These are phyloP conservation scores for Mycena latifolia DNA, from an alignment of 768 basidiomycete species.

Conservation along the genomic window DNA sequence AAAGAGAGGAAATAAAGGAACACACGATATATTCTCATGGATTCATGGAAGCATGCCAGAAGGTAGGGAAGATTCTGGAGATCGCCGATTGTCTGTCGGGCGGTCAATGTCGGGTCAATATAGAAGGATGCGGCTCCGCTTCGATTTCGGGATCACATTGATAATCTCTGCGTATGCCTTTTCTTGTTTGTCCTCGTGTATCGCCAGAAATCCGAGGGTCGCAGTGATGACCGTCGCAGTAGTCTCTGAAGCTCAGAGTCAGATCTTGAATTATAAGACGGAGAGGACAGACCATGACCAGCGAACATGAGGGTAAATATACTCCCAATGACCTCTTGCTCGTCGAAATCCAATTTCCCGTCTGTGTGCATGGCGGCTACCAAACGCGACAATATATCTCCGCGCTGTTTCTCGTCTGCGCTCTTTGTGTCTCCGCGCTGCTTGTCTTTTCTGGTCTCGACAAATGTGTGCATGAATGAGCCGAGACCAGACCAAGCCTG, in stretches of 20 bases:
- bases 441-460: slow-evolving; percentile 3
- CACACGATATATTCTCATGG: slow-evolving; percentile 22
- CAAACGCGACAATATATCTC: slow-evolving; percentile 22
- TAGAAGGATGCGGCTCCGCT: not conserved
- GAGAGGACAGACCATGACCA: slow-evolving; percentile 6
- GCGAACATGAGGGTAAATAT: slow-evolving; percentile 20
- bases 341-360: slow-evolving; percentile 11
- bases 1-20: too few relatives aligned
- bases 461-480: slow-evolving; percentile 17
- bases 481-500: slow-evolving; percentile 14
- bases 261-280: not conserved
- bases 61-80: slow-evolving; percentile 12
- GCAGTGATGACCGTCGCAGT: slow-evolving; percentile 9
- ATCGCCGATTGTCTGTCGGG: not conserved
- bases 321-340: slow-evolving; percentile 19
- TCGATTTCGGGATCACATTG: not conserved
- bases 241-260: slow-evolving; percentile 4
- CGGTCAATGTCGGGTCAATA: not conserved
- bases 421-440: not conserved
- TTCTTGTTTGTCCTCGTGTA: slow-evolving; percentile 13
- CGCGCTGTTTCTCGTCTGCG: not conserved
- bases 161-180: slow-evolving; percentile 5
- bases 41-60: slow-evolving; percentile 17
- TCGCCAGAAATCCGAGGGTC: slow-evolving; percentile 12
- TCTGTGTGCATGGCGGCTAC: slow-evolving; percentile 14